These are phyloP conservation scores for Lactarius sanguifluus DNA, from an alignment of 768 basidiomycete genomes.

Conservation along the genomic window DNA sequence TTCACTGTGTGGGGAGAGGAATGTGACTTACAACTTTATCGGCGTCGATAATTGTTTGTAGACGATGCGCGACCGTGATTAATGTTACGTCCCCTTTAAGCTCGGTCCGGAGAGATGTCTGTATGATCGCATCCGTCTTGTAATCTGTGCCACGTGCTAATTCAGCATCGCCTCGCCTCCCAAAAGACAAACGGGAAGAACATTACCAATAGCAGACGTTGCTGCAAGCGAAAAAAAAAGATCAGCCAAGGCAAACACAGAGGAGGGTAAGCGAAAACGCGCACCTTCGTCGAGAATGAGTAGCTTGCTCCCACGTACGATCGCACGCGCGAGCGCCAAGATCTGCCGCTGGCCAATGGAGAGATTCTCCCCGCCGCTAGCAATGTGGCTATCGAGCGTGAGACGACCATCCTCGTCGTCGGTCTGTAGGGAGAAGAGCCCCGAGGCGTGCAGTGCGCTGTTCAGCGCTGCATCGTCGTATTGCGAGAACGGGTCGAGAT, in stretches of 20 bases:
- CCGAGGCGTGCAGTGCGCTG: constrained; percentile 48
- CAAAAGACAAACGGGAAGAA: too few relatives aligned
- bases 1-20: too few relatives aligned
- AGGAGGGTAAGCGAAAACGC: constrained; percentile 3
- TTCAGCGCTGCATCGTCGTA: constrained; percentile 54
- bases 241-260: neutral
- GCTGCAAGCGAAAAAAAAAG: constrained; percentile 33
- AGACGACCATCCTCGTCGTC: constrained; percentile 40
- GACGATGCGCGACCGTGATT: constrained; percentile 61
- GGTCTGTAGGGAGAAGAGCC: constrained; percentile 44
- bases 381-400: constrained; percentile 46
- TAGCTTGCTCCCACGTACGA: constrained; percentile 54
- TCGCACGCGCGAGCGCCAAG: constrained; percentile 57
- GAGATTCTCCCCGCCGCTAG: constrained; percentile 46
- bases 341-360: constrained; percentile 63
- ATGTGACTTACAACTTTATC: constrained; percentile 49
- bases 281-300: constrained; percentile 57
- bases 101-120: constrained; percentile 51
- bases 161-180: too few relatives aligned
- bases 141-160: constrained; percentile 45
- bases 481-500: constrained; percentile 58
- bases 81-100: constrained; percentile 47
- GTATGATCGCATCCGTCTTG: constrained; percentile 56
- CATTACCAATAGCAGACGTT: constrained; percentile 46
- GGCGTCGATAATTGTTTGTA: constrained; percentile 60